phyloP scores from a whole-genome alignment of 345 rosid species.

The Cardamine chenopodiifolia region DNA sequence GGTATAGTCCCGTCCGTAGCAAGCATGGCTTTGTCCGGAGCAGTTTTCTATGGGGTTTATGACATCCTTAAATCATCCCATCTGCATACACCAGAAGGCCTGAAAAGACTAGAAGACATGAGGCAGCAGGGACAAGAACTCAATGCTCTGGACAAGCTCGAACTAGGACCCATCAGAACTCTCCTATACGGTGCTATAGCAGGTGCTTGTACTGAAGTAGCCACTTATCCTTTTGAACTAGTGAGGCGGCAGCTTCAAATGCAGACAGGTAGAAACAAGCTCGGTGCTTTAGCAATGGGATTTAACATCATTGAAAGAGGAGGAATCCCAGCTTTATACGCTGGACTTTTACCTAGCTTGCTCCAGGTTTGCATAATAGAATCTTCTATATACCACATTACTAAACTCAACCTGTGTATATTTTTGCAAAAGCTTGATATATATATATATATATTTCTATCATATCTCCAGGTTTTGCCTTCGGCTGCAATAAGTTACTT shows the following conservation, averaged over 20 bases:
- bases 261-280: constrained; percentile 66
- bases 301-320: constrained; percentile 73
- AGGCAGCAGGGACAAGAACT: constrained; percentile 64
- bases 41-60: constrained; percentile 90
- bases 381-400: constrained; percentile 7
- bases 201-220: constrained; percentile 90
- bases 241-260: constrained; percentile 92
- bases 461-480: constrained; percentile 71
- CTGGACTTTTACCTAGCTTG: constrained; percentile 83
- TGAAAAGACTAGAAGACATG: constrained; percentile 66
- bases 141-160: constrained; percentile 74
- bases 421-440: constrained; percentile 7
- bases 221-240: constrained; percentile 94
- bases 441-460: not conserved
- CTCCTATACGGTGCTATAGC: constrained; percentile 84
- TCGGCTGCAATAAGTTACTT: constrained; percentile 91
- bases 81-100: constrained; percentile 80
- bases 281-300: constrained; percentile 67
- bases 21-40: constrained; percentile 93
- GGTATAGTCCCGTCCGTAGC: constrained; percentile 76
- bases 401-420: not conserved
- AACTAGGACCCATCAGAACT: constrained; percentile 80
- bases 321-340: constrained; percentile 85
- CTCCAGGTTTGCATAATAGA: constrained; percentile 65
- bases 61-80: constrained; percentile 80